Evolutionary conservation across 1,284 basidiomycete genomes (phyloP), one percentile per base, ranked within the genome.

Genomic region (Farysia itapuensis): DNA sequence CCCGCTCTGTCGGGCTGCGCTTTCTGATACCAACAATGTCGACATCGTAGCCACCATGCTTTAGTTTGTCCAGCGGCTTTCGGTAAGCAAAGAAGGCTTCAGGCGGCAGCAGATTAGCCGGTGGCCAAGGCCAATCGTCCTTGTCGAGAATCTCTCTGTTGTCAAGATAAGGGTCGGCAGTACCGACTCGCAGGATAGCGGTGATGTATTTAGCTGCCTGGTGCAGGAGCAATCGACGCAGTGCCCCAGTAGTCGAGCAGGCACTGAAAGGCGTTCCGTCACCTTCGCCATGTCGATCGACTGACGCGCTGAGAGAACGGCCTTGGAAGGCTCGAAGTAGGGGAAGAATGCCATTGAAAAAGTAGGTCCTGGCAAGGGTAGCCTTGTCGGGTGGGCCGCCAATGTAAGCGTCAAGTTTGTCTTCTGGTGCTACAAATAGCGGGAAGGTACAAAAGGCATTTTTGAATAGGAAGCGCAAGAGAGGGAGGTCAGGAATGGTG

Each of bases 1-100:
- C 67, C 25, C 64, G 50, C 32, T 63, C 67, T 21, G 31, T 41
- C 12, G 43, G 18, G 26, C 43, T 43, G 34, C 56, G 57, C 32
- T 34, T 39, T 22, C 70, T 65, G 26, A 71, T 49, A 7, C 67
- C 64, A 16, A 73, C 64, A 6, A 73, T 35, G 34, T 73, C 69
- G n/a, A 72, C 69, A 38, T 73, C 70, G 30, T 67, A 60, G 35
- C 72, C 72, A 20, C 72, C 72, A 19, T 67, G 53, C 43, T 63
- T 64, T 43, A 74, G 41, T 9, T 60, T 47, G 39, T 70, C 64
- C 19, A 65, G 34, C 8, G 65, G 67, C 47, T 54, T 56, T 28
- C 70, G 68, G 61, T 65, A 70, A 33, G 66, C 60, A 28, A 65
- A 63, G 53, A 61, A 73, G 18, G 67, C 67, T 30, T 69, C 65